These are phyloP conservation scores for Andrographis paniculata DNA, from an alignment of 305 asterid genomes.

Conservation along the genomic window DNA sequence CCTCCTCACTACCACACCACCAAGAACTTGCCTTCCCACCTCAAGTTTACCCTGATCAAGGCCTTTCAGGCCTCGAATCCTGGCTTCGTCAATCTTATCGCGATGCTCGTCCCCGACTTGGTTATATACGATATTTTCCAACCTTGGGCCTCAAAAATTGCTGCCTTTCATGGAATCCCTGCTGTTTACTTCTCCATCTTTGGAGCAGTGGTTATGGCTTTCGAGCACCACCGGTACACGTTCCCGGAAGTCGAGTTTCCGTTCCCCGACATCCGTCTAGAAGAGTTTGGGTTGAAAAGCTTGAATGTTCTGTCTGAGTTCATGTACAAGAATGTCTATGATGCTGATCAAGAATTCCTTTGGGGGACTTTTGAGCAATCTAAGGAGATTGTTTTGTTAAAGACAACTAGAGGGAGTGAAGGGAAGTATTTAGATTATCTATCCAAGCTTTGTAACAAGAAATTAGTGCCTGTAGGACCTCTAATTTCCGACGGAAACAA, in stretches of 20 bases:
- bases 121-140: conserved; percentile 5
- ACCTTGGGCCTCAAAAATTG: conserved; percentile 3
- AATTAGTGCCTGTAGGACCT: conserved; percentile 1
- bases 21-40: background rate
- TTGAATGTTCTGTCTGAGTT: background rate
- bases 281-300: background rate
- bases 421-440: background rate
- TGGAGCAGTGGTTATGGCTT: background rate
- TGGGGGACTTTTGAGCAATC: background rate
- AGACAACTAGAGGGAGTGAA: background rate
- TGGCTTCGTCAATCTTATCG: background rate
- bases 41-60: background rate
- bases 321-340: background rate
- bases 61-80: background rate
- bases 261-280: background rate
- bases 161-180: background rate
- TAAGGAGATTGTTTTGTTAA: background rate
- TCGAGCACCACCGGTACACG: background rate
- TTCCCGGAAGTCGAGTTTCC: background rate
- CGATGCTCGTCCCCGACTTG: background rate
- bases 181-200: background rate
- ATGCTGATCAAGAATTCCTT: background rate
- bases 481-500: conserved; percentile 3
- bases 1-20: background rate
- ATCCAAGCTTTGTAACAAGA: background rate